Base-by-base conservation (phyloP, 108 stramenopile species). In the Skeletonema grethae region DNA sequence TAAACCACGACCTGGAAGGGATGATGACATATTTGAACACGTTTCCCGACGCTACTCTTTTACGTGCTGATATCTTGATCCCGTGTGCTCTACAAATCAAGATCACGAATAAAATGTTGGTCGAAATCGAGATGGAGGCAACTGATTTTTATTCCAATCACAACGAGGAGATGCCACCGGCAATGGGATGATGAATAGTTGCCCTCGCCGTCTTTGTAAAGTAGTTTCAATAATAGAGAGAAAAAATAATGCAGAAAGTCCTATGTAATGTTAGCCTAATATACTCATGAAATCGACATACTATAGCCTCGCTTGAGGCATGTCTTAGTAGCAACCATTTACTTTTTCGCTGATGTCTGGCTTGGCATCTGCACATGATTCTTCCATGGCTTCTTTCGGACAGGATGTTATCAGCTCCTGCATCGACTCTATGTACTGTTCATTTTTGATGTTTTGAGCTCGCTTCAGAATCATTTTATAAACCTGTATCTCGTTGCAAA, bases 1-100 rank as follows among this genome's bases (percentile, higher is more conserved):
- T 95, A 25, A 95, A 95, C 59, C 82, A 92, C 45, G 95, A 95
- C 61, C 83, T 95, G 16, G 95, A 95, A 61, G 95, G 95, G 0
- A 95, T 95, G 95, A 95, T 95, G 95, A 87, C 88, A 25, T 95
- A 92, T 75, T 75, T 95, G 45, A 95, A 95, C 62, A 95, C 95
- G 24, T 89, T 95, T 58, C 95, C 95, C 34, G 95, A 95, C 84
- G 92, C 95, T 1, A 95, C 95, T 36, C 82, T 95, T 5, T 73
- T 95, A 11, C 89, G 82, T 34, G 88, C 89, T 20, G 95, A 95
- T 72, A 95, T 95, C 69, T 65, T 95, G 59, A 92, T 95, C 55
- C 85, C 91, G 9, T 95, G 95, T 65, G 95, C 95, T 15, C 69
- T 92, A 35, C 90, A 95, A 43, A 95, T 95, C 61, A 95, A 95